phyloP scores from a whole-genome alignment of 805 yeast genomes.

The Pichia insulana region DNA sequence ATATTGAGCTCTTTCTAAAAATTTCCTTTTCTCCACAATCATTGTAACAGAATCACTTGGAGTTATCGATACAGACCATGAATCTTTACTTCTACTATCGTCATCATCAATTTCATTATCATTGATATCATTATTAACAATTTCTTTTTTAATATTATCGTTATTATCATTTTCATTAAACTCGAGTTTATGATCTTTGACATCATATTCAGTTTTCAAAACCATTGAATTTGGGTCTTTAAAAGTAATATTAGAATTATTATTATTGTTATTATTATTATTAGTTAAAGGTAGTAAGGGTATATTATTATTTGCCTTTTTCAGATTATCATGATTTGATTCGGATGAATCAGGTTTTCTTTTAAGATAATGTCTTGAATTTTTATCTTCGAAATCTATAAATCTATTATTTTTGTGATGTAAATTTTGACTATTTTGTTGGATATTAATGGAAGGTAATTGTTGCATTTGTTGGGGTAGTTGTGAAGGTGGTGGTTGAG shows the following conservation, averaged over 20 bases:
- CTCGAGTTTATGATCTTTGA: neutral
- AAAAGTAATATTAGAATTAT: neutral
- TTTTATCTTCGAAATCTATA: constrained; percentile 6
- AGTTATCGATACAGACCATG: constrained; percentile 6
- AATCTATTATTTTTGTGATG: neutral
- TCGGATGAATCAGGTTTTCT: neutral
- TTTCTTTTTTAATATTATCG: neutral
- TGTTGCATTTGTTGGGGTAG: constrained; percentile 8
- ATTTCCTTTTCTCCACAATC: constrained; percentile 5
- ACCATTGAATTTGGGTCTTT: too few species aligned
- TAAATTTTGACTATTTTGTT: neutral
- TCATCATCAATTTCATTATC: neutral
- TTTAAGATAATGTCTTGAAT: constrained; percentile 3
- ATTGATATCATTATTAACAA: neutral
- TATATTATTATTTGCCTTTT: too few species aligned
- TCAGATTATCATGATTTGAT: neutral
- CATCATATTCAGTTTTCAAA: neutral
- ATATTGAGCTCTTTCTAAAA: neutral
- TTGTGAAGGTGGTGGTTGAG: constrained; percentile 21
- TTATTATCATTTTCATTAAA: neutral
- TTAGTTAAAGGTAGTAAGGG: too few species aligned
- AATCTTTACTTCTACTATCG: constrained; percentile 2
- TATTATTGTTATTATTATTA: neutral
- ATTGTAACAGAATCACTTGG: constrained; percentile 15
- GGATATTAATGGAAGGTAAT: constrained; percentile 4